phyloP scores from a whole-genome alignment of 2,329 filamentous ascomycete species.

The Coniella vitis region DNA sequence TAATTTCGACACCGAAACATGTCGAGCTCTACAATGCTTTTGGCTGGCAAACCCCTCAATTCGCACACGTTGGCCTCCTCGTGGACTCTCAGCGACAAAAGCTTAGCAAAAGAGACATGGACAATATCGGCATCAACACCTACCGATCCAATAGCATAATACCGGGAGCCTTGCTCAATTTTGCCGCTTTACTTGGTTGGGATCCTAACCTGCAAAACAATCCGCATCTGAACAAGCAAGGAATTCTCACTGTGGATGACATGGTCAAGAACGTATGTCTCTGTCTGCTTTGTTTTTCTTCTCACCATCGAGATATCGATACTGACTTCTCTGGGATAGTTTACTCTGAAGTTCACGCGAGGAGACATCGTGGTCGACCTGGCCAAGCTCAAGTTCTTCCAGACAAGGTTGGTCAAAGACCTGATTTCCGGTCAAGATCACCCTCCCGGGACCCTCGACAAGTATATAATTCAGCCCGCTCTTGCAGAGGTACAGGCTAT shows the following conservation, averaged over 20 bases:
- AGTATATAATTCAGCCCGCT: constrained; percentile 18
- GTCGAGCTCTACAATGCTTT: constrained; percentile 69
- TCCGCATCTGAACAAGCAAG: constrained; percentile 38
- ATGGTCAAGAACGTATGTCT: constrained; percentile 59
- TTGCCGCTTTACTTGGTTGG: constrained; percentile 81
- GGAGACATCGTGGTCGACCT: constrained; percentile 80
- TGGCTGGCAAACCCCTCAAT: constrained; percentile 65
- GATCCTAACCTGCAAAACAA: constrained; percentile 46
- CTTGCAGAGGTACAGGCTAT: constrained; percentile 14
- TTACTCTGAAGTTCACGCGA: constrained; percentile 81
- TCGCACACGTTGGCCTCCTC: constrained; percentile 74
- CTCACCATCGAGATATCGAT: neutral
- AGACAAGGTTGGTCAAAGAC: constrained; percentile 29
- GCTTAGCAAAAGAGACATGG: constrained; percentile 75
- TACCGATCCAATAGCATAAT: constrained; percentile 42
- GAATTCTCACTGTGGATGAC: constrained; percentile 64
- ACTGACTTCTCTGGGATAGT: constrained; percentile 39
- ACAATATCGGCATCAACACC: constrained; percentile 39
- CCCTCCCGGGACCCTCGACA: constrained; percentile 2
- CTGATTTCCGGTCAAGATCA: constrained; percentile 6
- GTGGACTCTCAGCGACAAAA: constrained; percentile 64
- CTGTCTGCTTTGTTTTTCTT: neutral
- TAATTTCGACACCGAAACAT: constrained; percentile 80
- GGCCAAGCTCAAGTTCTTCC: constrained; percentile 74
- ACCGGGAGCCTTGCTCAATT: constrained; percentile 60